Evolutionary conservation across 352 stramenopile species (phyloP).

Genomic region (Aphanomyces astaci): DNA sequence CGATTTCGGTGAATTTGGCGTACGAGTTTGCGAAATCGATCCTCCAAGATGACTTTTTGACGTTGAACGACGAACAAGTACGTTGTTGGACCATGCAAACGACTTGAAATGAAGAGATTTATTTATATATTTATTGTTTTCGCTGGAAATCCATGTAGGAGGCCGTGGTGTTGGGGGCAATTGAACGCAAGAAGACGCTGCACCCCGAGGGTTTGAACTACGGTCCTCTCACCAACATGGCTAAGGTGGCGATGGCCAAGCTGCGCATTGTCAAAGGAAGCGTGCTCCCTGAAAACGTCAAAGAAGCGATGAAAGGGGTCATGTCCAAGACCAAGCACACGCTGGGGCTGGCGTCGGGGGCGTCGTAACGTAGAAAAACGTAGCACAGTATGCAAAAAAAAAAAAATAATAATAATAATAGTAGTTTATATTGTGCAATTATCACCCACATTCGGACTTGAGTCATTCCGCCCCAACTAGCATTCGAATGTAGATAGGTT

Average conservation of each 20-base stretch:
- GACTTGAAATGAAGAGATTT: too few relatives aligned
- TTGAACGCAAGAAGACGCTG: conserved; percentile 4
- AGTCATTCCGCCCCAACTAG: too few relatives aligned
- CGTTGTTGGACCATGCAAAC: too few relatives aligned
- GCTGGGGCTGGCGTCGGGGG: neutral
- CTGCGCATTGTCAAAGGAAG: neutral
- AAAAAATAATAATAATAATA: too few relatives aligned
- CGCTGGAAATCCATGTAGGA: too few relatives aligned
- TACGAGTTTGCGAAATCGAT: conserved; percentile 12
- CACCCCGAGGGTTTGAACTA: neutral
- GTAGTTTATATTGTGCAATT: neutral
- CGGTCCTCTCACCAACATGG: conserved; percentile 6
- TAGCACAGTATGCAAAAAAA: too few relatives aligned
- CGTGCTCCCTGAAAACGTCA: neutral
- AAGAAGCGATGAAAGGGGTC: neutral
- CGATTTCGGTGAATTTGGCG: conserved; percentile 5
- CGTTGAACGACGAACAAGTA: neutral
- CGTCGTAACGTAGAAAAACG: too few relatives aligned
- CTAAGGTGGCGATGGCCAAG: conserved; percentile 8
- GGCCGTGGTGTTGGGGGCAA: neutral
- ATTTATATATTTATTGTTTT: too few relatives aligned
- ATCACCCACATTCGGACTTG: too few relatives aligned
- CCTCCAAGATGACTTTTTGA: conserved; percentile 13
- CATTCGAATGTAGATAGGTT: too few relatives aligned
- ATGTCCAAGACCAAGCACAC: neutral